These are phyloP conservation scores for Smittium mucronatum DNA, from an alignment of 371 early-diverging fungal species.

Conservation along the genomic window DNA sequence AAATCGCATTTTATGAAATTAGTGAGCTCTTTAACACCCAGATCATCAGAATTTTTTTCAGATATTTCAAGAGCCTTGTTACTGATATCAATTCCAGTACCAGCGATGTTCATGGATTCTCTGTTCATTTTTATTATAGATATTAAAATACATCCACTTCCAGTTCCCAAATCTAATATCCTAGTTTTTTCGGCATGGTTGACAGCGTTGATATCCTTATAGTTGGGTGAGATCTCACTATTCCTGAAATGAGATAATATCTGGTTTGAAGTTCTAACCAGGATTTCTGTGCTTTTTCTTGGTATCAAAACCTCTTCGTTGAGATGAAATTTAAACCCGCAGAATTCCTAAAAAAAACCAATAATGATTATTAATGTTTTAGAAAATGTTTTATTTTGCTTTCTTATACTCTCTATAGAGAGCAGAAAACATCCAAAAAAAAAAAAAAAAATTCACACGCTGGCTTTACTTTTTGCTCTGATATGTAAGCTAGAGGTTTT, in stretches of 20 bases:
- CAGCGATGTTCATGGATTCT: constrained; percentile 20
- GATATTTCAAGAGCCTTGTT: constrained; percentile 43
- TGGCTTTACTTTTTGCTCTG: constrained; percentile 6
- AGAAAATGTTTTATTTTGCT: too few species aligned
- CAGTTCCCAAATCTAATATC: constrained; percentile 61
- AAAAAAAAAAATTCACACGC: too few species aligned
- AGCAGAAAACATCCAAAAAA: too few species aligned
- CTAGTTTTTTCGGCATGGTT: constrained; percentile 14
- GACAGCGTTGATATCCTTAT: background rate
- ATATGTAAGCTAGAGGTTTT: constrained; percentile 21
- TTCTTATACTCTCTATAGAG: too few species aligned
- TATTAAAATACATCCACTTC: constrained; percentile 53
- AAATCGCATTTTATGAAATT: constrained; percentile 34
- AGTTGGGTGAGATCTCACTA: background rate
- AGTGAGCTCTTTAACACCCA: constrained; percentile 24
- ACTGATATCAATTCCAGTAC: constrained; percentile 55
- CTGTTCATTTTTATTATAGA: constrained; percentile 34
- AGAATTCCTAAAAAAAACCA: constrained; percentile 43
- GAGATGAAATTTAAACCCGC: constrained; percentile 40
- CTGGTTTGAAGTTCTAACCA: constrained; percentile 39
- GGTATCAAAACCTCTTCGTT: constrained; percentile 55
- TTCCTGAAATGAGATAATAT: background rate
- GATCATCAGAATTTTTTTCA: constrained; percentile 29
- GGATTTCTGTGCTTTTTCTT: constrained; percentile 49
- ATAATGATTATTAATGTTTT: constrained; percentile 39